phyloP scores from a whole-genome alignment of 768 basidiomycete species.

The Russula brevipes region DNA sequence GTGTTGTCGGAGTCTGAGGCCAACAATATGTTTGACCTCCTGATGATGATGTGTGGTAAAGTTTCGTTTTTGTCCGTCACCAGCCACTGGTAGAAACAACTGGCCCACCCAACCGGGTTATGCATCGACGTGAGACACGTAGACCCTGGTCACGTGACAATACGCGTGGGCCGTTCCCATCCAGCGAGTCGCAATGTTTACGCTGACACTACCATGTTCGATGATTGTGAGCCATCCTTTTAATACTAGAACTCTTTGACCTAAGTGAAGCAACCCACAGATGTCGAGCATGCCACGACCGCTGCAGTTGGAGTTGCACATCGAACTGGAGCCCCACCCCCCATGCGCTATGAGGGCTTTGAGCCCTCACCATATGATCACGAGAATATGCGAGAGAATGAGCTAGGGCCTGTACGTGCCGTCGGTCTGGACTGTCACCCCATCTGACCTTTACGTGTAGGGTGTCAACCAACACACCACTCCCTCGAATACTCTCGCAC shows the following conservation, averaged over 20 bases:
- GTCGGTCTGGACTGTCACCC: constrained; percentile 3
- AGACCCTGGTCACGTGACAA: neutral
- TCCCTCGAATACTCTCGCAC: constrained; percentile 38
- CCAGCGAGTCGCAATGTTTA: neutral
- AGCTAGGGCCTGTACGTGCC: constrained; percentile 27
- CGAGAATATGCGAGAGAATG: constrained; percentile 45
- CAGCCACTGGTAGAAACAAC: too few species aligned
- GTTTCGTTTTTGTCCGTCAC: too few species aligned
- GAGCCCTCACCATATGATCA: constrained; percentile 63
- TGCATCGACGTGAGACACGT: neutral
- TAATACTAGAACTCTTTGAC: constrained; percentile 1
- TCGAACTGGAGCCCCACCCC: constrained; percentile 42
- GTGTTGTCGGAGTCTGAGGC: too few species aligned
- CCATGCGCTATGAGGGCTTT: constrained; percentile 82
- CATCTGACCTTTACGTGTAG: constrained; percentile 28
- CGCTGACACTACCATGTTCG: constrained; percentile 32
- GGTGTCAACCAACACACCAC: constrained; percentile 29
- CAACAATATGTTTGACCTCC: too few species aligned
- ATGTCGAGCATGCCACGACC: constrained; percentile 77
- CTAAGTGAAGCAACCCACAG: constrained; percentile 37
- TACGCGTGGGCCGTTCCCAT: neutral
- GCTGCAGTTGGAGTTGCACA: constrained; percentile 39
- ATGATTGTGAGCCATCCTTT: constrained; percentile 36
- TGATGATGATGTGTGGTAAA: too few species aligned
- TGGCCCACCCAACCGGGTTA: too few species aligned